Conservation (phyloP, 768 basidiomycete species). For the Collybiopsis luxurians region DNA sequence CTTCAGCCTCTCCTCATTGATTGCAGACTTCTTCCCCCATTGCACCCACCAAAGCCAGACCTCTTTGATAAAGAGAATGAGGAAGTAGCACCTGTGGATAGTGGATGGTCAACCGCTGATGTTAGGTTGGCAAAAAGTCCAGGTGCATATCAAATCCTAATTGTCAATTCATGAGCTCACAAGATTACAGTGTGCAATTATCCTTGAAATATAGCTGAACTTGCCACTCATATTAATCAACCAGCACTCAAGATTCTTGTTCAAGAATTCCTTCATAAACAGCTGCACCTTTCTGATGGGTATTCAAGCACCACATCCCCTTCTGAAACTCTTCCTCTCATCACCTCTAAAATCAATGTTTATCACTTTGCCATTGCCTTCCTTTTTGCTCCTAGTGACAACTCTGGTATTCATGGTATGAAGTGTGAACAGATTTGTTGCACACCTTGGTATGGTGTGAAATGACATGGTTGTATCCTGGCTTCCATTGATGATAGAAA, state of each 20-base stretch:
- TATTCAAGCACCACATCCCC: too few species aligned
- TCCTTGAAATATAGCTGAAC: slow-evolving; percentile 7
- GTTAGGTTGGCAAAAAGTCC: slow-evolving; percentile 9
- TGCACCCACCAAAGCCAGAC: too few species aligned
- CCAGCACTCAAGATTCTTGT: slow-evolving; percentile 21
- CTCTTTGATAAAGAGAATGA: too few species aligned
- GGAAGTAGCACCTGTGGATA: too few species aligned
- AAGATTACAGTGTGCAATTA: slow-evolving; percentile 4
- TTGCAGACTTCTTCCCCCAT: too few species aligned
- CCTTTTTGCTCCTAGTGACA: slow-evolving; percentile 22
- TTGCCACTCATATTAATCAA: slow-evolving; percentile 14
- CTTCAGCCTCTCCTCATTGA: too few species aligned
- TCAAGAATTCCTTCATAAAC: slow-evolving; percentile 23
- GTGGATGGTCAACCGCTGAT: neutral
- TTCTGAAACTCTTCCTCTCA: slow-evolving; percentile 12
- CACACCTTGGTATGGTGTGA: slow-evolving; percentile 15
- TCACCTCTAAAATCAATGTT: slow-evolving; percentile 16
- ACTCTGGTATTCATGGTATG: slow-evolving; percentile 14
- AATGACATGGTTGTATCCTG: slow-evolving; percentile 18
- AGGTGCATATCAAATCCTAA: neutral
- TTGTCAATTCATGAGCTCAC: neutral
- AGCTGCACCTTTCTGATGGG: slow-evolving; percentile 16
- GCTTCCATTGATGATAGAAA: slow-evolving; percentile 15
- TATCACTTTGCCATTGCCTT: slow-evolving; percentile 25
- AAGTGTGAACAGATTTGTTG: slow-evolving; percentile 15